phyloP scores from a whole-genome alignment of 2,329 filamentous ascomycete genomes.

The Colletotrichum tanaceti region DNA sequence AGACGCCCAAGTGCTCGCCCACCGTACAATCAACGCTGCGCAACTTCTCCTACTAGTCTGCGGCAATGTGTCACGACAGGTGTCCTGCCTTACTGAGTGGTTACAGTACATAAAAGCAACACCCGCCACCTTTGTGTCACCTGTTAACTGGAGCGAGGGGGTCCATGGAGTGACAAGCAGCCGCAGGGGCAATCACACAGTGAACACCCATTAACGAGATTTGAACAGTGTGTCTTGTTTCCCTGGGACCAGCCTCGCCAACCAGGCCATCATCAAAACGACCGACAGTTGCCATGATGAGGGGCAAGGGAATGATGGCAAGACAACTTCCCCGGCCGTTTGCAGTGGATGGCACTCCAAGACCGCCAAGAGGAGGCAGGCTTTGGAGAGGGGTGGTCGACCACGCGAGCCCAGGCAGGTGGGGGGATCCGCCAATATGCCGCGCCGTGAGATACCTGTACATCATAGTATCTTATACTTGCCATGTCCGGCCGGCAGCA shows the following conservation, averaged over 20 bases:
- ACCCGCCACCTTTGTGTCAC: slow-evolving; percentile 21
- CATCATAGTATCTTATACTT: too few relatives aligned
- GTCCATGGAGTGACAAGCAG: slow-evolving; percentile 6
- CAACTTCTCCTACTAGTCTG: neutral
- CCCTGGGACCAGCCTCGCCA: neutral
- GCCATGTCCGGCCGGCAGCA: slow-evolving; percentile 7
- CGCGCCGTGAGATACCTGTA: slow-evolving; percentile 21
- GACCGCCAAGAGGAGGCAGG: slow-evolving; percentile 9
- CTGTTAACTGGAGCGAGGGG: neutral
- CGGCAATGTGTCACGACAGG: neutral
- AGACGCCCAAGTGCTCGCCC: neutral
- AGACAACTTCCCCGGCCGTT: slow-evolving; percentile 9
- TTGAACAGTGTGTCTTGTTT: neutral
- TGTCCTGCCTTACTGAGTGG: slow-evolving; percentile 11
- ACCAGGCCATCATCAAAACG: slow-evolving; percentile 6
- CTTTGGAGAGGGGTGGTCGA: slow-evolving; percentile 5
- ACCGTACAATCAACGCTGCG: neutral
- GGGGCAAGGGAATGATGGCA: slow-evolving; percentile 1
- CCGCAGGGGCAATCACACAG: too few relatives aligned
- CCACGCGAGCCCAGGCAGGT: slow-evolving; percentile 21
- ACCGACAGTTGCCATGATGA: slow-evolving; percentile 8
- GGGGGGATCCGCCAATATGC: slow-evolving; percentile 30
- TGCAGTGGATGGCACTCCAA: slow-evolving; percentile 23
- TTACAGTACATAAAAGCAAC: slow-evolving; percentile 19
- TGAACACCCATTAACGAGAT: neutral